Conservation (phyloP, 139 green algal species). For the Auxenochlorella pyrenoidosa region DNA sequence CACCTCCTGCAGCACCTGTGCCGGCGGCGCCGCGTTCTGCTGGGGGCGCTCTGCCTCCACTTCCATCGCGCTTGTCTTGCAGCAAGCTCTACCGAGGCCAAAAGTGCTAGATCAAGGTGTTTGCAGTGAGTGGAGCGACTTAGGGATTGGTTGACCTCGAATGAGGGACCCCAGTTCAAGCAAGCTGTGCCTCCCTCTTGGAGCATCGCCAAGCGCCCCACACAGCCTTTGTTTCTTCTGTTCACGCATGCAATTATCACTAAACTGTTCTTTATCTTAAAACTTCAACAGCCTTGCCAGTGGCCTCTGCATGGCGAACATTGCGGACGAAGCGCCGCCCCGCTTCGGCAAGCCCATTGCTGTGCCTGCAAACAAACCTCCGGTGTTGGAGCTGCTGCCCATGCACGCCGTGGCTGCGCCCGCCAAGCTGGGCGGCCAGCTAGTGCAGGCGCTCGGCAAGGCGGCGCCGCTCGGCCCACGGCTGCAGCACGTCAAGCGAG, state of each 20-base stretch:
- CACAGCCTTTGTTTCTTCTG: too few species aligned
- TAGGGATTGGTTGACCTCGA: neutral
- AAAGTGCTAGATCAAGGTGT: too few species aligned
- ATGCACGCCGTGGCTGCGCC: neutral
- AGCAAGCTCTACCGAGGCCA: too few species aligned
- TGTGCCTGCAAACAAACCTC: slow-evolving; percentile 4
- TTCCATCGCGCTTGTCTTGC: neutral
- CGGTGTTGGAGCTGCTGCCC: slow-evolving; percentile 11
- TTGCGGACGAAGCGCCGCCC: neutral
- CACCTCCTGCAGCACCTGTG: neutral
- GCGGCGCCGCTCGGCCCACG: slow-evolving; percentile 44
- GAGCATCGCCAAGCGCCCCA: too few species aligned
- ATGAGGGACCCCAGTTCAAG: neutral
- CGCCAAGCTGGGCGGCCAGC: slow-evolving; percentile 11
- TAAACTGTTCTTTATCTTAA: too few species aligned
- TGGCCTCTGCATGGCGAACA: neutral
- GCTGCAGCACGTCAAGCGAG: slow-evolving; percentile 72
- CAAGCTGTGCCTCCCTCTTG: neutral
- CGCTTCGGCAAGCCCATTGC: neutral
- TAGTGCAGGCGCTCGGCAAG: slow-evolving; percentile 52
- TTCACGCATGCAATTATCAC: too few species aligned
- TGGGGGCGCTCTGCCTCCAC: neutral
- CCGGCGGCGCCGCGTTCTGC: neutral
- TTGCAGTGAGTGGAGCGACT: neutral
- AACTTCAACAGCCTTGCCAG: neutral